Evolutionary conservation across 352 stramenopile species (phyloP).

Genomic region (Phytopythium kandeliae): DNA sequence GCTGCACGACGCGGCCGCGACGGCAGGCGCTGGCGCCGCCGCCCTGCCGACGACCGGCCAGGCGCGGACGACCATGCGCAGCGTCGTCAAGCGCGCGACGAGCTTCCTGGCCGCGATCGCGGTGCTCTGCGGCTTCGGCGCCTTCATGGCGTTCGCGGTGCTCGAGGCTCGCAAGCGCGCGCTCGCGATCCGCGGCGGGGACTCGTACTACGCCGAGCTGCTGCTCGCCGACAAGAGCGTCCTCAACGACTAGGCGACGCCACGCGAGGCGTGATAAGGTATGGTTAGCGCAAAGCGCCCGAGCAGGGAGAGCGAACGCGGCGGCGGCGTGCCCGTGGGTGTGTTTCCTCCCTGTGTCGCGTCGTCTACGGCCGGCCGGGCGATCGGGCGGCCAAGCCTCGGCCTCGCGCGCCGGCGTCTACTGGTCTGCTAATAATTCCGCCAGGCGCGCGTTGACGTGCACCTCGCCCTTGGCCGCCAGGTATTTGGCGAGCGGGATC

Average conservation of each 20-base stretch:
- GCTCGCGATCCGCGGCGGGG: slow-evolving; percentile 15
- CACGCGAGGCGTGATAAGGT: too few relatives aligned
- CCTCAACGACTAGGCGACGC: slow-evolving; percentile 8
- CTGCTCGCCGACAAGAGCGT: slow-evolving; percentile 55
- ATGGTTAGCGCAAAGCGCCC: background rate
- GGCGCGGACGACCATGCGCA: slow-evolving; percentile 6
- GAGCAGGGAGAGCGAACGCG: too few relatives aligned
- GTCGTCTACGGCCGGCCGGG: too few relatives aligned
- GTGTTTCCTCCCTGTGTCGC: too few relatives aligned
- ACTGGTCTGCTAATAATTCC: slow-evolving; percentile 44
- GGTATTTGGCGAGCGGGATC: slow-evolving; percentile 70
- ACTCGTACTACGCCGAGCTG: slow-evolving; percentile 56
- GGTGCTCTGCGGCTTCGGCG: slow-evolving; percentile 49
- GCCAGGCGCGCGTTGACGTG: slow-evolving; percentile 48
- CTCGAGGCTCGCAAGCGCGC: slow-evolving; percentile 29
- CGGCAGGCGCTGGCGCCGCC: slow-evolving; percentile 8
- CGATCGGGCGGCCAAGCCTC: too few relatives aligned
- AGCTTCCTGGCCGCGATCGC: slow-evolving; percentile 65
- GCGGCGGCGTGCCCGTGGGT: too few relatives aligned
- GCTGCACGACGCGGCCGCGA: background rate
- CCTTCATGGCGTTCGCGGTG: slow-evolving; percentile 32
- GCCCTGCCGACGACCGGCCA: slow-evolving; percentile 5
- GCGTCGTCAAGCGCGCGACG: slow-evolving; percentile 36
- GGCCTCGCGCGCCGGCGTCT: slow-evolving; percentile 10
- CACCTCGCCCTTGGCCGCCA: slow-evolving; percentile 79